Evolutionary conservation across 2,329 filamentous ascomycete genomes (phyloP), one percentile per base, ranked within the genome.

Genomic region (Dichotomopilus funicola): DNA sequence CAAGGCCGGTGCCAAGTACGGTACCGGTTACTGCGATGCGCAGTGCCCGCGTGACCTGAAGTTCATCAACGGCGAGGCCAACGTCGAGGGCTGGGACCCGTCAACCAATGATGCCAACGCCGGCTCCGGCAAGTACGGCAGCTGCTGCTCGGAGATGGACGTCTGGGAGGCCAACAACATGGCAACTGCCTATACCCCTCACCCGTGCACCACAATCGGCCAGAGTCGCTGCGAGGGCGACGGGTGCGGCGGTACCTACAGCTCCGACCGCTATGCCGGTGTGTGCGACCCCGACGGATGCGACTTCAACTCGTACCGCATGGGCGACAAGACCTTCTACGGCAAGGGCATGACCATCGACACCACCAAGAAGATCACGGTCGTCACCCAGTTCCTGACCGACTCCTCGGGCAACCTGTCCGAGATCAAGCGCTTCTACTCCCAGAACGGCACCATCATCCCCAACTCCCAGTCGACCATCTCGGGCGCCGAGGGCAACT

Each of bases 251-350:
- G 82, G 78, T 56, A 75, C 77, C 38, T 80, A 78, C 64, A 73
- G 71, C 51, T 52, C 62, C 49, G 70, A 77, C 63, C 81, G 84
- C 59, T 87, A 87, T 66, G 72, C 65, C 33, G 83, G 84, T 52
- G 71, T 78, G 56, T 88, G 85, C 68, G 85, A 88, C 67, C 81
- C 82, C 59, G 83, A 86, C 64, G 85, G 85, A 42, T 88, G 85
- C 65, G 85, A 87, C 68, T 87, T 85, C 78, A 86, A 87, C 78
- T 67, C 77, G 41, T 88, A 80, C 79, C 83, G 84, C 67, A 75
- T 81, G 75, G 85, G 85, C 59, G 77, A 83, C 71, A 73, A 73
- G 57, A 72, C 71, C 68, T 88, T 86, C 75, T 87, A 81, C 72
- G 85, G 84, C 51, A 64, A 76, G 0, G 75, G 75, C 60, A 74